Conservation (phyloP, 2,329 filamentous ascomycete species). For the Trichoderma cornu-damae region DNA sequence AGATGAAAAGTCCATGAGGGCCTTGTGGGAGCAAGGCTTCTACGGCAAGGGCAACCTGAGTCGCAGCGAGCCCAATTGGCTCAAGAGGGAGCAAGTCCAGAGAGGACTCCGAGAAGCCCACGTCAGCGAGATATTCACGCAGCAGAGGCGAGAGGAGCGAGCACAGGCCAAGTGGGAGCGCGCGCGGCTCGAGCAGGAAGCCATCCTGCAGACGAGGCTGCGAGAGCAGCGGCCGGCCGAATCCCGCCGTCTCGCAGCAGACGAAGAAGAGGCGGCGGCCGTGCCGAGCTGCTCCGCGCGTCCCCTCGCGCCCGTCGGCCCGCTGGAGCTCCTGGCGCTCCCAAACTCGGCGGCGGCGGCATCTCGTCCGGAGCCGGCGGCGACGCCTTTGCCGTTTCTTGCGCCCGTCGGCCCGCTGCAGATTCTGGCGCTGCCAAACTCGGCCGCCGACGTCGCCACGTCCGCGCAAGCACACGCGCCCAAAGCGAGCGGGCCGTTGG, state of each 20-base stretch:
- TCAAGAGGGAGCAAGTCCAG: constrained; percentile 73
- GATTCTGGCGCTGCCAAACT: constrained; percentile 48
- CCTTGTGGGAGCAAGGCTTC: constrained; percentile 94
- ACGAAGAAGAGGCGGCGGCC: constrained; percentile 14
- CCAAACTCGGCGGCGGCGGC: constrained; percentile 45
- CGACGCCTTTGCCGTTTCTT: not conserved
- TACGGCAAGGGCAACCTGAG: constrained; percentile 92
- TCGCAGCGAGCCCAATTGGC: constrained; percentile 91
- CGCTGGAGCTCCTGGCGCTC: constrained; percentile 41
- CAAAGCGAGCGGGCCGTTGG: not conserved
- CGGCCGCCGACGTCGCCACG: constrained; percentile 26
- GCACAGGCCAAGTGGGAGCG: constrained; percentile 84
- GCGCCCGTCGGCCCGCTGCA: constrained; percentile 10
- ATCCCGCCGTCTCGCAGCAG: constrained; percentile 21
- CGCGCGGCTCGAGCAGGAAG: constrained; percentile 80
- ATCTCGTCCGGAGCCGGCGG: not conserved
- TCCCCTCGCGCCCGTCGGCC: constrained; percentile 40
- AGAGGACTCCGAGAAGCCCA: constrained; percentile 57
- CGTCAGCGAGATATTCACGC: constrained; percentile 79
- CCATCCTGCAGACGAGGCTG: constrained; percentile 63
- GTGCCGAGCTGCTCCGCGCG: not conserved
- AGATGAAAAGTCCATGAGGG: constrained; percentile 67
- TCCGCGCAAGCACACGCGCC: not conserved
- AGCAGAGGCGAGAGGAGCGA: constrained; percentile 70
- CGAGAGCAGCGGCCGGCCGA: constrained; percentile 39